Evolutionary conservation across 2,329 filamentous ascomycete genomes (phyloP), one percentile per base, ranked within the genome.

Genomic region (Exophiala phaeomuriformis): DNA sequence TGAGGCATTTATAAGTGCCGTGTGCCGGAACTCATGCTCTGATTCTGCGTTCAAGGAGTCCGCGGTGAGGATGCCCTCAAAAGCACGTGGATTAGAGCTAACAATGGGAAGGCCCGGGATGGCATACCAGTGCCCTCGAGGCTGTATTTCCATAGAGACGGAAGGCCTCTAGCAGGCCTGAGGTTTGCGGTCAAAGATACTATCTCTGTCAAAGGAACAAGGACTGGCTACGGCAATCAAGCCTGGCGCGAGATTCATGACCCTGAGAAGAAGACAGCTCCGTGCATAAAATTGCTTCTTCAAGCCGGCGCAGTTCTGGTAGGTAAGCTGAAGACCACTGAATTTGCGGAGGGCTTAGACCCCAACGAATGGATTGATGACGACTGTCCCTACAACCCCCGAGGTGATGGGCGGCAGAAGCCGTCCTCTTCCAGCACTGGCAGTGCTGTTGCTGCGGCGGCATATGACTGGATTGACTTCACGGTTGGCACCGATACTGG

Each of bases 381-480:
- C 39, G 64, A 67, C 49, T 66, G 62, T 28, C 69, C 70, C 1
- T 71, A 70, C 56, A 72, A 72, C 41, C 66, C 69, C 8, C 61
- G 69, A 10, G 68, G 67, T 4, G 70, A 66, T 52, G 67, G 69
- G 8, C 69, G 69, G 32, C 67, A 69, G 49, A 61, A 64, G 37
- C 57, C 62, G 6, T 63, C 61, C 7, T 63, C 62, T 31, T 64
- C 61, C 5, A 64, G 61, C 9, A 59, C 61, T 12, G 64, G 64
- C 9, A 60, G 63, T 32, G 64, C 61, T 6, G 57, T 54, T 8
- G 66, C 63, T 3, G 62, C 64, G 3, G 68, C 60, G n/a, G 59
- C 64, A 3, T 71, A 71, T 44, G 59, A 64, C 44, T 71, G 66
- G 69, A 58, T 71, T 41, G 44, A 68, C 53, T 56, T 66, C 12